Percentiles rank a stretch among this genome's conserved stretches.
Evolutionary conservation across 805 yeast species (phyloP).

Genomic region (Metschnikowia gruessii): DNA sequence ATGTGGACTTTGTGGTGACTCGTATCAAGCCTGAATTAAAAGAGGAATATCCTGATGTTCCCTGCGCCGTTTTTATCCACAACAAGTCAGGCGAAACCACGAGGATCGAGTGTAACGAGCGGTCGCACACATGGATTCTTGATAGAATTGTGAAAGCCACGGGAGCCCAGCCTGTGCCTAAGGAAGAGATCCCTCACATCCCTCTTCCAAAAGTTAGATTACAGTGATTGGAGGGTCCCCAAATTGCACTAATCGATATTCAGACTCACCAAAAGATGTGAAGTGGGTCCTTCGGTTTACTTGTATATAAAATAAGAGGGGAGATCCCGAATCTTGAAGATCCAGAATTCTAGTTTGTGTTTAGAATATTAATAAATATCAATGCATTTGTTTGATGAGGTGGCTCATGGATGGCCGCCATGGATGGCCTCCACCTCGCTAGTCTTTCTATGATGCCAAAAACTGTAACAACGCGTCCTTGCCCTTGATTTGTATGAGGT

Average conservation of each 20-base stretch:
- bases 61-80: constrained; percentile 16
- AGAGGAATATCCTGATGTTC: constrained; percentile 15
- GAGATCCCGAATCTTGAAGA: not conserved
- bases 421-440: not conserved
- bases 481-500: constrained; percentile 67
- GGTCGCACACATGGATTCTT: constrained; percentile 52
- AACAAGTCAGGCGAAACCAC: constrained; percentile 8
- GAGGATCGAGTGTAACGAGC: constrained; percentile 52
- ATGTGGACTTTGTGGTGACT: constrained; percentile 55
- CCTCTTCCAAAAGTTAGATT: constrained; percentile 11
- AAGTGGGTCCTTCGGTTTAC: not conserved
- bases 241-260: no score
- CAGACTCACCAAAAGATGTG: no score
- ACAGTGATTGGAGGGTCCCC: not conserved
- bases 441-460: constrained; percentile 27
- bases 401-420: not conserved
- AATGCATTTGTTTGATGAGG: constrained; percentile 2
- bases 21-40: constrained; percentile 36
- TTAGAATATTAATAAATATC: not conserved
- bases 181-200: constrained; percentile 39
- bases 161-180: constrained; percentile 51
- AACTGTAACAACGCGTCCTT: constrained; percentile 60
- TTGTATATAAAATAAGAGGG: constrained; percentile 4
- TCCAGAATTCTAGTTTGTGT: not conserved
- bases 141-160: constrained; percentile 50